phyloP scores from a whole-genome alignment of 2,329 filamentous ascomycete species.

The Fusarium secorum region DNA sequence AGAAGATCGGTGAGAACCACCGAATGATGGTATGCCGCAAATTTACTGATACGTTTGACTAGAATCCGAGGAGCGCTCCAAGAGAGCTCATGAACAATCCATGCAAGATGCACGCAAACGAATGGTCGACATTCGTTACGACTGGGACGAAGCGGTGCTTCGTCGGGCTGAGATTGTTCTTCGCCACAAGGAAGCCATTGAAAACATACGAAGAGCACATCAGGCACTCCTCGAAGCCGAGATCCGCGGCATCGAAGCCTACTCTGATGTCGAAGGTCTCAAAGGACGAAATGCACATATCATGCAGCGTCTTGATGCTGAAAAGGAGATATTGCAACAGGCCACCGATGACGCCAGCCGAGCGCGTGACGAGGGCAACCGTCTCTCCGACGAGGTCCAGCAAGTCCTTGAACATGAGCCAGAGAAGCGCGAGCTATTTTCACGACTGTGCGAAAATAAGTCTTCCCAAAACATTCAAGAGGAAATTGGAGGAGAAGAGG shows the following conservation, averaged over 20 bases:
- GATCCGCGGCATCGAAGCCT: conserved; percentile 77
- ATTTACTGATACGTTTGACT: not conserved
- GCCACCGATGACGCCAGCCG: conserved; percentile 51
- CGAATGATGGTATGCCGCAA: not conserved
- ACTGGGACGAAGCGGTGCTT: conserved; percentile 64
- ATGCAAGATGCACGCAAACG: conserved; percentile 45
- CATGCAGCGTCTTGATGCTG: conserved; percentile 58
- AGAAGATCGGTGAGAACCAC: conserved; percentile 68
- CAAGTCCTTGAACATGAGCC: conserved; percentile 52
- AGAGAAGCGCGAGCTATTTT: conserved; percentile 52
- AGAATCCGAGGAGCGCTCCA: conserved; percentile 50
- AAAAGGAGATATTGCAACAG: conserved; percentile 48
- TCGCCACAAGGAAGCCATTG: conserved; percentile 65
- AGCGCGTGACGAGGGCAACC: conserved; percentile 47
- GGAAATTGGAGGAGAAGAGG: conserved; percentile 77
- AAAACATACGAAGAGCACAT: conserved; percentile 67
- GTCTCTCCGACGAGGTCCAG: conserved; percentile 48
- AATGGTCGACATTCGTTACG: conserved; percentile 59
- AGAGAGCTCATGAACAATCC: conserved; percentile 43
- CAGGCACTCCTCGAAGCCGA: conserved; percentile 73
- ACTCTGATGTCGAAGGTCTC: conserved; percentile 79
- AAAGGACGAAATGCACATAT: conserved; percentile 70
- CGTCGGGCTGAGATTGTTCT: conserved; percentile 64
- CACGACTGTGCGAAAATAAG: conserved; percentile 56
- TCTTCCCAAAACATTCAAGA: conserved; percentile 71